Evolutionary conservation across 2,329 filamentous ascomycete species (phyloP), one percentile per base, ranked within the genome.

Genomic region (Rachicladosporium sp.): DNA sequence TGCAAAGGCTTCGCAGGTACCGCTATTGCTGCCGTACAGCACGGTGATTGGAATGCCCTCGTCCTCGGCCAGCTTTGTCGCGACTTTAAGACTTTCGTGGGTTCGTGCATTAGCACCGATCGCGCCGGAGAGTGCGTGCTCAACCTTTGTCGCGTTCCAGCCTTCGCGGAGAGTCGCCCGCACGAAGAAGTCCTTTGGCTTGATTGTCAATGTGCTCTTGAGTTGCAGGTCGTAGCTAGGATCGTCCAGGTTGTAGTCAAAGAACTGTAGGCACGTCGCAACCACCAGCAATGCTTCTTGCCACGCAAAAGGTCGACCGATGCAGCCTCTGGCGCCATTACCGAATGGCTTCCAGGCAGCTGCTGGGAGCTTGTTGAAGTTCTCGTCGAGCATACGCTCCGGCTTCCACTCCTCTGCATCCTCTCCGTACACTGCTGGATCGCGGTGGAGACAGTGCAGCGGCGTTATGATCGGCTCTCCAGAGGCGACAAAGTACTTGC

Each of bases 11-110:
- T 66, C 59, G 37, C 62, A 66, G 5, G 63, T 66, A 1, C 63
- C 59, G 10, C 57, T 59, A 42, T 66, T 84, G n/a, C 78, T 81
- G 2, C 82, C 82, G 51, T 82, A 87, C 35, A 78, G 71, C 11
- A 88, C 71, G 10, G 71, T 71, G 47, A 88, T 63, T 2, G 67
- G 65, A 13, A 35, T 2, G 10, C 33, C 8, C 19, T 10, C 7
- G n/a, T n/a, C 8, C 6, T 15, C 27, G 12, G 33, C 5, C 29
- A 2, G 10, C 29, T 8, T 13, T 12, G n/a, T 4, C 15, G 9
- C 11, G 33, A 2, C 33, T 15, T 29, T 6, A 30, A 30, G 2
- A 2, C 23, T 15, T 12, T 13, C 10, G 3, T 23, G 13, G 3
- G 42, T 27, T 27, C 2, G 23, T 27, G 23, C 23, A 8, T 15